Conservation (phyloP, 2,329 filamentous ascomycete genomes). For the Nemania sp. region DNA sequence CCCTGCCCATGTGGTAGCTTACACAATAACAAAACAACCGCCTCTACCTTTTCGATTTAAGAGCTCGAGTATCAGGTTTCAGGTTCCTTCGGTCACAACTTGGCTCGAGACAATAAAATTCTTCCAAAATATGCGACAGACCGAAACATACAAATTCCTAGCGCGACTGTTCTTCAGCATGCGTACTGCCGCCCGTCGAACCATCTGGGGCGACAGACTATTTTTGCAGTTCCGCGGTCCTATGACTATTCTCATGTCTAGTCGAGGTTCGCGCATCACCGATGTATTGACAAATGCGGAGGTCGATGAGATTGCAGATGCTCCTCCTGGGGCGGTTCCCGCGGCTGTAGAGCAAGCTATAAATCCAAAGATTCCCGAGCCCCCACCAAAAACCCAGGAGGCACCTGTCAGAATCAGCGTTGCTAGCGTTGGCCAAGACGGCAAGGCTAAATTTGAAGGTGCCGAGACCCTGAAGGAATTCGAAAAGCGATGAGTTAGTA, state of each 20-base stretch:
- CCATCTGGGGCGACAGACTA: conserved; percentile 90
- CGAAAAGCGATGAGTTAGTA: conserved; percentile 33
- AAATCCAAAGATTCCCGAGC: conserved; percentile 41
- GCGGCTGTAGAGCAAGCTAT: conserved; percentile 56
- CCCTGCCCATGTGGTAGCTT: conserved; percentile 89
- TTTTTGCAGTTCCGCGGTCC: conserved; percentile 92
- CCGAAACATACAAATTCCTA: conserved; percentile 71
- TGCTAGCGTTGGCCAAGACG: conserved; percentile 60
- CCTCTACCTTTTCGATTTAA: conserved; percentile 88
- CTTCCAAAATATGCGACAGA: conserved; percentile 71
- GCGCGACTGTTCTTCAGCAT: conserved; percentile 67
- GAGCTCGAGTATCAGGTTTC: conserved; percentile 73
- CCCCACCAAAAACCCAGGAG: conserved; percentile 37
- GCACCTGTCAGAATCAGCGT: conserved; percentile 55
- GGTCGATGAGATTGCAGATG: conserved; percentile 87
- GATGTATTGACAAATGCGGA: conserved; percentile 79
- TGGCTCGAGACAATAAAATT: conserved; percentile 73
- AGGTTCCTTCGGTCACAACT: conserved; percentile 71
- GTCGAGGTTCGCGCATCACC: conserved; percentile 75
- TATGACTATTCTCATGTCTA: conserved; percentile 82
- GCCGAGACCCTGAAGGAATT: conserved; percentile 61
- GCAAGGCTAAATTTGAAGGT: conserved; percentile 68
- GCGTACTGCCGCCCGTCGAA: conserved; percentile 75
- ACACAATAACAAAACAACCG: conserved; percentile 72
- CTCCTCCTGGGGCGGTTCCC: conserved; percentile 71